Base-by-base conservation (phyloP, 768 basidiomycete genomes). In the Xerocomus potaroensis region DNA sequence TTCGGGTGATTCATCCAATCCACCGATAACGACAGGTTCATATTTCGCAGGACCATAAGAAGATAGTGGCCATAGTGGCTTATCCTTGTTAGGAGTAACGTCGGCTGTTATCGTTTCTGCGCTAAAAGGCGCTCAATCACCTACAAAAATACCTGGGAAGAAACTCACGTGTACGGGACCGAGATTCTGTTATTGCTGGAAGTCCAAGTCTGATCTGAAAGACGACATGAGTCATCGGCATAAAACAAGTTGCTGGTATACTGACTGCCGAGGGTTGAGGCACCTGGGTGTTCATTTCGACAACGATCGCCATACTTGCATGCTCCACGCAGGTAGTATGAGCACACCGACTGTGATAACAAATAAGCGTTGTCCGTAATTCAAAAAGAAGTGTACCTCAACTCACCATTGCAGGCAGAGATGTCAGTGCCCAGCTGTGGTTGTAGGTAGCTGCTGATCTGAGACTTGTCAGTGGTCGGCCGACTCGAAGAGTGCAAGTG, bases 1-100 rank as follows among this genome's bases (percentile, higher is more conserved):
- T 57, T 94, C 92, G 0, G 78, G 77, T 0, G 83, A 86, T 50
- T 84, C 72, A 53, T 96, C 91, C 26, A 85, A 64, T 3, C 79
- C 82, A 8, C 67, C 45, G 15, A 96, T 63, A 5, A 94, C 54
- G 18, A 71, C 78, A 0, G 81, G 81, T 53, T 91, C 89, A 49
- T 75, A 58, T 60, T 93, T 95, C 4, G 80, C 78, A 18, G 88
- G 80, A 0, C 75, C 91, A 61, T 87, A 94, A 0, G 80, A 84
- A 0, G 88, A 83, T 0, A 94, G 69, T 12, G 85, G 84, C 84
- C 87, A 96, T 11, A 74, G 35, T 0, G 91, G 92, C 58, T 80
- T 84, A 14, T 93, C 91, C 18, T 67, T 70, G 18, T 62, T 59
- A 3, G 67, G 68, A 1, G 76, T 78, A 8, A 94, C 62, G 53